Percentiles rank a stretch among this genome's conserved stretches.
Conservation (phyloP, 208 protist genomes). For the Wallacemonas sp. region DNA sequence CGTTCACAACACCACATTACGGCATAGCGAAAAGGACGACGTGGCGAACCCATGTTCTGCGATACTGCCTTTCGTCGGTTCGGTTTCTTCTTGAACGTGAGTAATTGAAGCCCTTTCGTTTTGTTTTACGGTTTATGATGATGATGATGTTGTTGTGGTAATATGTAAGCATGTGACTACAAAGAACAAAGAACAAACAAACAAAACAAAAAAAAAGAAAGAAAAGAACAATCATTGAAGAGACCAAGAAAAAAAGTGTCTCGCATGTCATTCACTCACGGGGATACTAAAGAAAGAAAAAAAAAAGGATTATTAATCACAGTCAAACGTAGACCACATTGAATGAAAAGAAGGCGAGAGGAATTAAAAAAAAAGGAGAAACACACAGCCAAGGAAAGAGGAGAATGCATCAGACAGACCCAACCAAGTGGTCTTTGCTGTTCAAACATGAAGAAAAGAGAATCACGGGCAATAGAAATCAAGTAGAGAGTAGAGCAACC, state of each 20-base stretch:
- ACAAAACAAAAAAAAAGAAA: conserved; percentile 1
- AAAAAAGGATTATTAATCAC: too few relatives aligned
- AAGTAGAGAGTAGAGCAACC: not conserved
- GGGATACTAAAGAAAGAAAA: too few relatives aligned
- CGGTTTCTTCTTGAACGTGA: not conserved
- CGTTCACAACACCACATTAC: too few relatives aligned
- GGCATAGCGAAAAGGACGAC: too few relatives aligned
- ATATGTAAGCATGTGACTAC: not conserved
- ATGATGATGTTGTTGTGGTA: not conserved
- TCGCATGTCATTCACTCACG: too few relatives aligned
- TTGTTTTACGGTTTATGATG: too few relatives aligned
- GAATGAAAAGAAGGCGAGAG: not conserved
- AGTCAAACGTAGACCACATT: too few relatives aligned
- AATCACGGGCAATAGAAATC: not conserved
- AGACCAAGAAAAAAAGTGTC: not conserved
- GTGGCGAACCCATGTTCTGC: too few relatives aligned
- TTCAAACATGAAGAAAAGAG: too few relatives aligned
- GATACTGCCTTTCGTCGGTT: not conserved
- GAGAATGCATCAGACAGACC: too few relatives aligned
- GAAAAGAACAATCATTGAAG: not conserved
- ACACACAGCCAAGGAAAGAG: not conserved
- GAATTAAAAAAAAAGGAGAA: conserved; percentile 8
- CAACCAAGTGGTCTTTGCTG: too few relatives aligned
- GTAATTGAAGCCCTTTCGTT: too few relatives aligned
- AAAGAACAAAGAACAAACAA: conserved; percentile 1